These are phyloP conservation scores for Colletotrichum kahawae DNA, from an alignment of 2,329 filamentous ascomycete species.

Conservation along the genomic window DNA sequence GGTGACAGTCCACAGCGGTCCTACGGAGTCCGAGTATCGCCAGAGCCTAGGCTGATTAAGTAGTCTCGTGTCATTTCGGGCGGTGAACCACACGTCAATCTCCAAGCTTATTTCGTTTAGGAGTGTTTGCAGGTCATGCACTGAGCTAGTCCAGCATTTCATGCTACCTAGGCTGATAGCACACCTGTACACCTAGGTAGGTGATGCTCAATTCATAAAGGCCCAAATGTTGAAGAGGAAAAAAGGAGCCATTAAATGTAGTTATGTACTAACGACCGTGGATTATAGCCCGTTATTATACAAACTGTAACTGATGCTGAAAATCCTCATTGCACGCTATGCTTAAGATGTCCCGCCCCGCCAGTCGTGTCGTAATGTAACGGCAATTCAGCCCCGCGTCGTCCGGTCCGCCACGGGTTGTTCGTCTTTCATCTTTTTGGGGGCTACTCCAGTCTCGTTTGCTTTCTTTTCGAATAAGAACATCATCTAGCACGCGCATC, in stretches of 20 bases:
- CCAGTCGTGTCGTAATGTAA: conserved; percentile 20
- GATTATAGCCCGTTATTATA: conserved; percentile 25
- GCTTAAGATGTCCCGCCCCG: conserved; percentile 29
- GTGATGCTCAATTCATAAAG: not conserved
- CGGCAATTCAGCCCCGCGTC: conserved; percentile 10
- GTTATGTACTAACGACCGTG: conserved; percentile 24
- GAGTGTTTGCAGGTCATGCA: not conserved
- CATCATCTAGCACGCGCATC: conserved; percentile 66
- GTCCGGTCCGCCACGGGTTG: not conserved
- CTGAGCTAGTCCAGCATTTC: not conserved
- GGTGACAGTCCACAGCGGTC: not conserved
- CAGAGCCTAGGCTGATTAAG: not conserved
- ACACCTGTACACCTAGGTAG: not conserved
- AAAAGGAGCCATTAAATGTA: conserved; percentile 21
- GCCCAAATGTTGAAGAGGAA: not conserved
- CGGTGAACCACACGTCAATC: not conserved
- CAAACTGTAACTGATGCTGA: conserved; percentile 27
- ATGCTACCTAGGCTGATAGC: not conserved
- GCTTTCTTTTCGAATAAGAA: not conserved
- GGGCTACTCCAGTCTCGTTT: not conserved
- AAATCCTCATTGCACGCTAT: conserved; percentile 31
- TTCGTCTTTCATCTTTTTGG: conserved; percentile 18
- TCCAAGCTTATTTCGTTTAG: not conserved
- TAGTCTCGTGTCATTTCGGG: not conserved
- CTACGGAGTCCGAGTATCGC: not conserved